These are phyloP conservation scores for Paraconiothyrium brasiliense DNA, from an alignment of 2,329 filamentous ascomycete species.

Conservation along the genomic window DNA sequence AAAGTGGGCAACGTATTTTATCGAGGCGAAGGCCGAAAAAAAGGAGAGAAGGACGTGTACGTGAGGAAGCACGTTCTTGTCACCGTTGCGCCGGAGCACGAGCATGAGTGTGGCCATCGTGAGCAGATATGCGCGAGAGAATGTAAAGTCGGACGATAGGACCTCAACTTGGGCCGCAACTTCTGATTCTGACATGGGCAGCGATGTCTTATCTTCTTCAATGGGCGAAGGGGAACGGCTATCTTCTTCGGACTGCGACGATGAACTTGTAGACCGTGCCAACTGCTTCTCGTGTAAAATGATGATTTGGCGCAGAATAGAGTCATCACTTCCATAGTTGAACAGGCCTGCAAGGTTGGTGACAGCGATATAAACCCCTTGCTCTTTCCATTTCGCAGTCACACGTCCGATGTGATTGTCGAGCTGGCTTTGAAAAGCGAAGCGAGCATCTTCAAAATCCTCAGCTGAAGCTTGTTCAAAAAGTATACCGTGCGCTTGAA, in stretches of 20 bases:
- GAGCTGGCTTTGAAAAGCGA: conserved; percentile 64
- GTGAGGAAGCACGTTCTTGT: conserved; percentile 69
- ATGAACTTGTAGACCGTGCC: conserved; percentile 19
- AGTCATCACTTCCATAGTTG: conserved; percentile 61
- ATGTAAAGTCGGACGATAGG: conserved; percentile 32
- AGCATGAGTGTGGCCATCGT: conserved; percentile 57
- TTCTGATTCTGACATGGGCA: conserved; percentile 29
- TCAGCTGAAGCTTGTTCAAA: conserved; percentile 64
- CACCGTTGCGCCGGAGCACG: conserved; percentile 63
- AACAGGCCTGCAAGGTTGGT: conserved; percentile 64
- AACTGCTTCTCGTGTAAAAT: conserved; percentile 24
- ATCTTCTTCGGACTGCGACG: conserved; percentile 26
- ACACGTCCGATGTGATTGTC: conserved; percentile 65
- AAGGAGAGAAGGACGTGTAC: conserved; percentile 71
- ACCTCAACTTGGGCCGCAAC: conserved; percentile 26
- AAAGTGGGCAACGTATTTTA: conserved; percentile 43
- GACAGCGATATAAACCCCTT: conserved; percentile 67
- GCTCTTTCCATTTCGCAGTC: conserved; percentile 64
- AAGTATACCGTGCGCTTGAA: conserved; percentile 71
- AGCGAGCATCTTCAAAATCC: conserved; percentile 56
- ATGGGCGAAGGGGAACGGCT: conserved; percentile 28
- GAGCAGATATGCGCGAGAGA: conserved; percentile 52
- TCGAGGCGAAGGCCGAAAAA: conserved; percentile 56
- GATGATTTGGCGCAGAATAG: conserved; percentile 46
- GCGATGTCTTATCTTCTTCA: conserved; percentile 24